A percentile compares a stretch with the other conserved stretches of the same genome.
Evolutionary conservation across 2,329 filamentous ascomycete species (phyloP).

Genomic region (Aspergillus chevalieri): DNA sequence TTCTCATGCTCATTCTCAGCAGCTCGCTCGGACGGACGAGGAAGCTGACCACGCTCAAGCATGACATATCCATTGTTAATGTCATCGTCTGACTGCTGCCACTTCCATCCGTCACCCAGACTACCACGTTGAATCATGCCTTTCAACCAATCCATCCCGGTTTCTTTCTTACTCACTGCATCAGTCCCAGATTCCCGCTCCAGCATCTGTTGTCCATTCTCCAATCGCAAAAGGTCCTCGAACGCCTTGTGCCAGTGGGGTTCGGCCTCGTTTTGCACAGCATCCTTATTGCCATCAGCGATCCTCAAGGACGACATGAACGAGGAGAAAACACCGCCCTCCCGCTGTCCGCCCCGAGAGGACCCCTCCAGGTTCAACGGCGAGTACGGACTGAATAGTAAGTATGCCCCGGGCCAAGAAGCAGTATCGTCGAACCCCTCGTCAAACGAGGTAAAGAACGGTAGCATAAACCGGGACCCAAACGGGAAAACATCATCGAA

Average conservation of each 20-base stretch:
- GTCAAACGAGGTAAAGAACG: slow-evolving; percentile 19
- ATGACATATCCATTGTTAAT: neutral
- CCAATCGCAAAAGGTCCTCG: slow-evolving; percentile 51
- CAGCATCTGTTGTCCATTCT: slow-evolving; percentile 40
- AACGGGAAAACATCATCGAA: slow-evolving; percentile 26
- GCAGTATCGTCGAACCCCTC: slow-evolving; percentile 29
- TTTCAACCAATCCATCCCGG: slow-evolving; percentile 35
- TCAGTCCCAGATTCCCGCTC: slow-evolving; percentile 22
- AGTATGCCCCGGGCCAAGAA: slow-evolving; percentile 37
- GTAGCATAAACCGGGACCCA: slow-evolving; percentile 23
- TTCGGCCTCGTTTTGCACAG: slow-evolving; percentile 15
- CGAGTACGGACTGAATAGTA: slow-evolving; percentile 49
- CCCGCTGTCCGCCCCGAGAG: slow-evolving; percentile 13
- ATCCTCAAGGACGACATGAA: slow-evolving; percentile 27
- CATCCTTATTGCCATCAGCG: slow-evolving; percentile 25
- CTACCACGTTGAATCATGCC: slow-evolving; percentile 38
- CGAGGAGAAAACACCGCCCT: slow-evolving; percentile 27
- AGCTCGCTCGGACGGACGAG: neutral
- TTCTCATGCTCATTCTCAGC: slow-evolving; percentile 9
- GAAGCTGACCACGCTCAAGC: neutral
- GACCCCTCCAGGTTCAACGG: slow-evolving; percentile 47
- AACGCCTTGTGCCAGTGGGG: slow-evolving; percentile 53
- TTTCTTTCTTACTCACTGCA: slow-evolving; percentile 20
- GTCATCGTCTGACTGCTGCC: slow-evolving; percentile 16
- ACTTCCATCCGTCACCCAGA: slow-evolving; percentile 35